Evolutionary conservation across 2,329 filamentous ascomycete species (phyloP), one percentile per base, ranked within the genome.

Genomic region (Talaromyces sp.): DNA sequence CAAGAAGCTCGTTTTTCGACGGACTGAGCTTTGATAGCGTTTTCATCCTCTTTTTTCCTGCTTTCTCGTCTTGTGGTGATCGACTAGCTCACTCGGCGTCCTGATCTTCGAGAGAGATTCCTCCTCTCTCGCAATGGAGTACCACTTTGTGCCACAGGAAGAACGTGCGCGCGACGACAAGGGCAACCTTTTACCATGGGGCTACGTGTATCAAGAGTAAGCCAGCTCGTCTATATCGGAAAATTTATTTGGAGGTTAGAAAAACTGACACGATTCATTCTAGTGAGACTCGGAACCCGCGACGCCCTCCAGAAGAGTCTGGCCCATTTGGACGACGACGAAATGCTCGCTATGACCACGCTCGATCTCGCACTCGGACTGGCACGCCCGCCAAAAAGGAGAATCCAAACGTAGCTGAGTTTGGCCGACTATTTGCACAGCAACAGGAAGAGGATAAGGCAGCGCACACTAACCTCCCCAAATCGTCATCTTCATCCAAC

Each of bases 131-230:
- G 52, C 61, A 40, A 88, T 88, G 83, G 86, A 89, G 73, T 85
- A 88, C 57, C 86, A 89, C 73, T 84, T 84, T 34, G 86, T 89
- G 10, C 85, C 86, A 36, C 83, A 84, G 59, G 81, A 84, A 67
- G 86, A 88, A 73, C 83, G 85, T 68, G 85, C 84, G 34, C 78
- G 80, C 68, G 85, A 87, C 69, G 80, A 82, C 59, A 81, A 82
- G 56, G 85, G 86, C 56, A 82, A 84, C 67, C 77, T 79, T 59
- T 70, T 89, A 56, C 86, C 86, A n/a, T 88, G 85, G 85, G 85
- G 79, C 16, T 85, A 85, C 71, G 82, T 87, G 65, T 85, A 82
- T 69, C 83, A 83, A 72, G 83, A 86, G 84, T 86, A 73, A 77
- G 83, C 1, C 40, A 27, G 10, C 28, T n/a, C 28, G 12, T 47